phyloP scores from a whole-genome alignment of 2,329 filamentous ascomycete species.

The Pyrenophora tritici-repentis region DNA sequence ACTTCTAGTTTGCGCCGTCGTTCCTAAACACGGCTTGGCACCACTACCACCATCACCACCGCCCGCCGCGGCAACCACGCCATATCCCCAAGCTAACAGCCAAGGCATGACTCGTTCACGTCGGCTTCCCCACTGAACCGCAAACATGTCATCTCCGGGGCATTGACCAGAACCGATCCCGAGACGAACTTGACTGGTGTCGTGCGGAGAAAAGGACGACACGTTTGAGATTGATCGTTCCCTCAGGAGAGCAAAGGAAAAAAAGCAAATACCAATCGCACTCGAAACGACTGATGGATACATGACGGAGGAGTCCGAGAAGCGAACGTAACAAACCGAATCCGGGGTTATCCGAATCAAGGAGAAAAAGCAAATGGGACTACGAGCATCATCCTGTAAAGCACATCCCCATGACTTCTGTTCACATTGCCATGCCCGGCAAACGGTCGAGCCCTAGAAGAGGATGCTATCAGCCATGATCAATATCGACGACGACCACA shows the following conservation, averaged over 20 bases:
- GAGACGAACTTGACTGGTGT: too few relatives aligned
- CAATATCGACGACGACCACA: neutral
- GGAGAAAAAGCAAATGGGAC: neutral
- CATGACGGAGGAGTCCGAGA: neutral
- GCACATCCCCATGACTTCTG: neutral
- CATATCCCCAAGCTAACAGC: too few relatives aligned
- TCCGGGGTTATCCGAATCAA: neutral
- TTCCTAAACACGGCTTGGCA: too few relatives aligned
- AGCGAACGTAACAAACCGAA: neutral
- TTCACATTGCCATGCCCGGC: slow-evolving; percentile 7
- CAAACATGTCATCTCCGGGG: neutral
- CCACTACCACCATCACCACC: too few relatives aligned
- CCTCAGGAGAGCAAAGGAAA: neutral
- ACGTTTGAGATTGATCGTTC: neutral
- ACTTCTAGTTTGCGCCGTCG: too few relatives aligned
- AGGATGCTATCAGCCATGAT: neutral
- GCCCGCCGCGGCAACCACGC: too few relatives aligned
- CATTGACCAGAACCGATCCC: too few relatives aligned
- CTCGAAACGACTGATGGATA: slow-evolving; percentile 1
- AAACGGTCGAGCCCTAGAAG: neutral
- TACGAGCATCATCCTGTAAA: neutral
- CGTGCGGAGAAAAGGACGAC: neutral
- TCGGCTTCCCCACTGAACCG: too few relatives aligned
- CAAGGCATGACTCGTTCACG: too few relatives aligned
- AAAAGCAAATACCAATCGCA: neutral